phyloP scores from a whole-genome alignment of 805 yeast genomes.

The Hanseniaspora pseudoguilliermondii region DNA sequence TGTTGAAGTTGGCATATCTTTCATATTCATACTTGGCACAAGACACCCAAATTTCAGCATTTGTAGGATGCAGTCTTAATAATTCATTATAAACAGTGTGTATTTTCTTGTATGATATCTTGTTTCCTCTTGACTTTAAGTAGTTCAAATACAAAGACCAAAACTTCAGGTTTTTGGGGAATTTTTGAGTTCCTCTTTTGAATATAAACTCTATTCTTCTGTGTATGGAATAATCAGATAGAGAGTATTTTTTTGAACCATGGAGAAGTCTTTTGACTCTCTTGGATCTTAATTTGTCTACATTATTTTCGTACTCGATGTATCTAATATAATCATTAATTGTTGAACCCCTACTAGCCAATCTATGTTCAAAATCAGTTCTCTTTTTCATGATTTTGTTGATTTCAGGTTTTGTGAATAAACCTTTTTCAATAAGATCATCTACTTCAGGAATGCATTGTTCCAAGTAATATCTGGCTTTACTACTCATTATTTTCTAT shows the following conservation, averaged over 20 bases:
- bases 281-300: conserved; percentile 66
- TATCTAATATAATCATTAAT: conserved; percentile 68
- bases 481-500: conserved; percentile 25
- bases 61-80: conserved; percentile 79
- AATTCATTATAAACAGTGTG: conserved; percentile 67
- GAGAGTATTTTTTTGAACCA: conserved; percentile 45
- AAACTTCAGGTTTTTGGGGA: conserved; percentile 59
- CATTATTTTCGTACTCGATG: conserved; percentile 63
- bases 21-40: conserved; percentile 93
- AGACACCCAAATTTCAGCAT: conserved; percentile 80
- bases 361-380: conserved; percentile 88
- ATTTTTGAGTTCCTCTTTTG: conserved; percentile 69
- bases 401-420: conserved; percentile 73
- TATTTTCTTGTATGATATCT: conserved; percentile 57
- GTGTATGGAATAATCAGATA: conserved; percentile 79
- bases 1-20: conserved; percentile 71
- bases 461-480: conserved; percentile 44
- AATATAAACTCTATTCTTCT: conserved; percentile 70
- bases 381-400: conserved; percentile 78
- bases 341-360: conserved; percentile 69
- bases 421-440: conserved; percentile 66
- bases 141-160: conserved; percentile 69
- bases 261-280: conserved; percentile 50
- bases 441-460: conserved; percentile 83
- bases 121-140: conserved; percentile 38